Evolutionary conservation across 441 rosid genomes (phyloP).

Genomic region (Syzygium syzygioides): DNA sequence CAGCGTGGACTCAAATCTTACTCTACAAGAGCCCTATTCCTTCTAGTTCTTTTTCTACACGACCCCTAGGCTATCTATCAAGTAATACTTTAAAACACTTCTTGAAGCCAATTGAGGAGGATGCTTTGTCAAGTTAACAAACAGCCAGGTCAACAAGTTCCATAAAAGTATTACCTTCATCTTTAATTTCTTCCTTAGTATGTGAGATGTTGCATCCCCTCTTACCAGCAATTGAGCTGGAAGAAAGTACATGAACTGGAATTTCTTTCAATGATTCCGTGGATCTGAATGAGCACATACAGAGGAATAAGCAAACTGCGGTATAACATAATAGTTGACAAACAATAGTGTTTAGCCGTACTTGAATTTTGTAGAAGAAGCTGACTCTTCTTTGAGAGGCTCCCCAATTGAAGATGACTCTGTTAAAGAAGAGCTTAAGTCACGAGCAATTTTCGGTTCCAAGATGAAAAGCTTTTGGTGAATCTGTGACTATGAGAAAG

Average conservation of each 20-base stretch:
- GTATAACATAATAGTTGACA: background rate
- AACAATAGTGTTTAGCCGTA: background rate
- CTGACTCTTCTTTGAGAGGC: conserved; percentile 10
- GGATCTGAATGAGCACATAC: conserved; percentile 30
- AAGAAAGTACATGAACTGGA: conserved; percentile 33
- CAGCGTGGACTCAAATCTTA: background rate
- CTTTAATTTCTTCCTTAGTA: conserved; percentile 46
- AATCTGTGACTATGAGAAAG: background rate
- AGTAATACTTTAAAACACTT: background rate
- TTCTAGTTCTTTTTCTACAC: background rate
- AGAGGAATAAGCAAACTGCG: conserved; percentile 2
- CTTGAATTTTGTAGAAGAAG: conserved; percentile 11
- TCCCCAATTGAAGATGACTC: conserved; percentile 9
- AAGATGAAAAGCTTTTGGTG: background rate
- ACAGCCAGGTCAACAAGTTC: background rate
- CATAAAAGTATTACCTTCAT: conserved; percentile 53
- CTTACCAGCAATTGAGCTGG: conserved; percentile 48
- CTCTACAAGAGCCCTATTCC: background rate
- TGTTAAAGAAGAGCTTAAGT: background rate
- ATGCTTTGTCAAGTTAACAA: background rate
- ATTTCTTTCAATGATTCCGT: conserved; percentile 41
- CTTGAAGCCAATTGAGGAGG: background rate
- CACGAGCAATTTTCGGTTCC: background rate
- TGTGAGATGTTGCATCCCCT: conserved; percentile 40
- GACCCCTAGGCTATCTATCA: background rate